phyloP scores from a whole-genome alignment of 768 basidiomycete species.

The Royoungia palumana region DNA sequence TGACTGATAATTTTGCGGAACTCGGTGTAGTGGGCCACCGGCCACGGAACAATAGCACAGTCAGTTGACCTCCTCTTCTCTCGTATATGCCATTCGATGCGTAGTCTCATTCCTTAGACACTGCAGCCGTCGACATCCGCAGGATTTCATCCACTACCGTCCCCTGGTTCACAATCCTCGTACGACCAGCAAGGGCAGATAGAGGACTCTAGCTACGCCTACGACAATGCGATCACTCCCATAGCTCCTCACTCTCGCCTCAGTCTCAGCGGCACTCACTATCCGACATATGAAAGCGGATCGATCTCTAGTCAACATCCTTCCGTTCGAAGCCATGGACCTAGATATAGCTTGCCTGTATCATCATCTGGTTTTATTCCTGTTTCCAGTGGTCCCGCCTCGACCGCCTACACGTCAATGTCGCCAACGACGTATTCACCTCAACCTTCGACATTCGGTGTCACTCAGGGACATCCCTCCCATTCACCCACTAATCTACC shows the following conservation, averaged over 20 bases:
- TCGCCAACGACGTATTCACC: constrained; percentile 36
- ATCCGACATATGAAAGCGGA: constrained; percentile 44
- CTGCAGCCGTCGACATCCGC: constrained; percentile 36
- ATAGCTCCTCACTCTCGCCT: constrained; percentile 34
- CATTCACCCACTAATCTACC: constrained; percentile 20
- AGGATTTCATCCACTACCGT: constrained; percentile 33
- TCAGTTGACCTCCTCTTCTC: constrained; percentile 33
- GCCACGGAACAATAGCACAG: constrained; percentile 59
- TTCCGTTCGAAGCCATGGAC: constrained; percentile 41
- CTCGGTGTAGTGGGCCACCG: constrained; percentile 51
- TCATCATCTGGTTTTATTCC: constrained; percentile 70
- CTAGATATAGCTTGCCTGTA: constrained; percentile 64
- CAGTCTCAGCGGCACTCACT: constrained; percentile 38
- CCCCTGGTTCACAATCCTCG: constrained; percentile 34
- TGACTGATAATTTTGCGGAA: constrained; percentile 66
- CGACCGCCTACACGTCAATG: constrained; percentile 36
- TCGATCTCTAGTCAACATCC: constrained; percentile 30
- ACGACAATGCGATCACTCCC: constrained; percentile 40
- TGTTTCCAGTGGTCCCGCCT: constrained; percentile 35
- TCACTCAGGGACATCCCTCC: constrained; percentile 43
- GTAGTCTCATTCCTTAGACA: constrained; percentile 34
- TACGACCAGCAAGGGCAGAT: constrained; percentile 38
- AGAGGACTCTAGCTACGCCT: constrained; percentile 32
- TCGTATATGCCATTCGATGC: constrained; percentile 10
- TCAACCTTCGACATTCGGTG: constrained; percentile 28